phyloP scores from a whole-genome alignment of 1,284 basidiomycete genomes.

The Apiotrichum brassicae region DNA sequence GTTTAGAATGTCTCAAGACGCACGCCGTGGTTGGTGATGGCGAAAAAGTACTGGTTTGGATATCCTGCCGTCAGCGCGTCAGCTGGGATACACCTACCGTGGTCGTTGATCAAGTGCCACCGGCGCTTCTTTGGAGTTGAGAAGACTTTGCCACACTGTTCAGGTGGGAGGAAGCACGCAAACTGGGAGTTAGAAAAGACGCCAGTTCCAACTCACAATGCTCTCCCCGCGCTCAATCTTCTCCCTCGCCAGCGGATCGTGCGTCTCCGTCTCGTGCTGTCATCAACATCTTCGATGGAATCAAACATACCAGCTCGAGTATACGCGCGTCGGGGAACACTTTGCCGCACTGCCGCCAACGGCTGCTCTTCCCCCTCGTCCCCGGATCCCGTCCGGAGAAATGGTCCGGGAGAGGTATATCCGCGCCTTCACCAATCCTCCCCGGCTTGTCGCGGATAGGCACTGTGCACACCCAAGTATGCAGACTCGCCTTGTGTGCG shows the following conservation, averaged over 20 bases:
- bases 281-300: slow-evolving; percentile 1
- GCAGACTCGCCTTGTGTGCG: slow-evolving; percentile 70
- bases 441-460: slow-evolving; percentile 28
- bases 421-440: slow-evolving; percentile 32
- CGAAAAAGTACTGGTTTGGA: slow-evolving; percentile 80
- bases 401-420: slow-evolving; percentile 20
- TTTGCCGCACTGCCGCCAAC: slow-evolving; percentile 55
- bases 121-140: slow-evolving; percentile 67
- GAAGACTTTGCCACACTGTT: slow-evolving; percentile 60
- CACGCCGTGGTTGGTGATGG: slow-evolving; percentile 79
- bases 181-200: slow-evolving; percentile 54
- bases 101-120: slow-evolving; percentile 71
- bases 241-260: slow-evolving; percentile 69
- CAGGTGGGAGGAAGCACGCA: slow-evolving; percentile 60
- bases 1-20: neutral
- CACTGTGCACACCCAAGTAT: slow-evolving; percentile 67
- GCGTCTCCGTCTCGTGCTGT: slow-evolving; percentile 79
- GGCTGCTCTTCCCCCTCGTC: slow-evolving; percentile 3
- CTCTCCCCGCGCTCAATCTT: slow-evolving; percentile 75
- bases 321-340: slow-evolving; percentile 79
- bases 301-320: slow-evolving; percentile 63
- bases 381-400: slow-evolving; percentile 18
- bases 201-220: slow-evolving; percentile 57
- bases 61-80: slow-evolving; percentile 51
- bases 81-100: slow-evolving; percentile 51